These are phyloP conservation scores for Podila clonocystis DNA, from an alignment of 192 early-diverging fungal genomes.

Conservation along the genomic window DNA sequence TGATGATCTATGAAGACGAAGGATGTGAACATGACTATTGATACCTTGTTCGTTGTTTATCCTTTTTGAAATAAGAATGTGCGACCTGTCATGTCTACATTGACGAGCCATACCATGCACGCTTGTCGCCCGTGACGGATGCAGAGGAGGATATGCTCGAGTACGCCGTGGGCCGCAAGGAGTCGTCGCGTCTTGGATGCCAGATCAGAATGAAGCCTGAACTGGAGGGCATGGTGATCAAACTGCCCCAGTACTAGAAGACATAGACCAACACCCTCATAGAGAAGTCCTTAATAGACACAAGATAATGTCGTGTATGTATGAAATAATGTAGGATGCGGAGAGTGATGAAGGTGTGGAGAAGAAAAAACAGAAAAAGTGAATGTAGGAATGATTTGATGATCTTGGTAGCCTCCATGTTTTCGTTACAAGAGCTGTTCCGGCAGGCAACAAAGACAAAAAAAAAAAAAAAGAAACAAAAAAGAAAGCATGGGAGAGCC, in stretches of 20 bases:
- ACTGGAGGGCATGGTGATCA: conserved; percentile 49
- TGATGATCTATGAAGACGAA: too few species aligned
- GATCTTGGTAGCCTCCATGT: too few species aligned
- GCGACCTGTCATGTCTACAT: conserved; percentile 71
- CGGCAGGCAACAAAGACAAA: too few species aligned
- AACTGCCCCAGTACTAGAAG: conserved; percentile 36
- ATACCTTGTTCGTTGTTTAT: background rate
- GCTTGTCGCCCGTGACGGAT: conserved; percentile 55
- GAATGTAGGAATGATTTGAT: too few species aligned
- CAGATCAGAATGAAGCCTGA: conserved; percentile 51
- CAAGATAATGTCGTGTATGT: too few species aligned
- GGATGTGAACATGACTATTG: background rate
- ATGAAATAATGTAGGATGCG: too few species aligned
- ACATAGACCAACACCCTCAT: background rate
- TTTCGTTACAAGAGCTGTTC: too few species aligned
- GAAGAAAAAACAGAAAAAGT: too few species aligned
- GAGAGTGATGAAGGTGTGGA: too few species aligned
- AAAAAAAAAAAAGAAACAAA: too few species aligned
- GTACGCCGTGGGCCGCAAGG: conserved; percentile 57
- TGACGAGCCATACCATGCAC: conserved; percentile 47
- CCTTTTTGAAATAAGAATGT: conserved; percentile 52
- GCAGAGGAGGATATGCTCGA: conserved; percentile 72
- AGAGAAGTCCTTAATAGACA: background rate
- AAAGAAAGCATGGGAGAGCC: too few species aligned
- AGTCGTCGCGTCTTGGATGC: conserved; percentile 42